Conservation (phyloP, 1,139 yeast species). For the Magnusiomyces sp. region DNA sequence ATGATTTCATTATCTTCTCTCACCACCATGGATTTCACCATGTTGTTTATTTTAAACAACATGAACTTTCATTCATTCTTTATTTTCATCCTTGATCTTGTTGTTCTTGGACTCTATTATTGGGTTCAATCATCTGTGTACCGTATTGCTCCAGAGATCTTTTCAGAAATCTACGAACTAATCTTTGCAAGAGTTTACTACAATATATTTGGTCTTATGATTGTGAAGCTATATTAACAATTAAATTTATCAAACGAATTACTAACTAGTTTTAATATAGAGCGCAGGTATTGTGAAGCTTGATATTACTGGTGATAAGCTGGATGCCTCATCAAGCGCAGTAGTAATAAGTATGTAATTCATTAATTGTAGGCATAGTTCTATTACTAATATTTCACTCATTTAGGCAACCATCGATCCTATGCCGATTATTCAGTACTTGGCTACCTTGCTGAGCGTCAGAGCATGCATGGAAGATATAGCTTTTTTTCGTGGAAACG, state of each 20-base stretch:
- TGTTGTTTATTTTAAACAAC: background rate
- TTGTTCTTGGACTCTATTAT: background rate
- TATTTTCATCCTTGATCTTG: background rate
- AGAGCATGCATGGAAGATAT: conserved; percentile 20
- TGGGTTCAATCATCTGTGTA: background rate
- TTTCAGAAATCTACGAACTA: background rate
- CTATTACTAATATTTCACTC: background rate
- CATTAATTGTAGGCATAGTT: too few relatives aligned
- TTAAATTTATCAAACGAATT: background rate
- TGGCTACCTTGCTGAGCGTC: conserved; percentile 36
- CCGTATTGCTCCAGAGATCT: background rate
- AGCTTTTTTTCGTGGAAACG: conserved; percentile 26
- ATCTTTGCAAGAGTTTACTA: background rate
- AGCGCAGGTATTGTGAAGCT: conserved; percentile 7
- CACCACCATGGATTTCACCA: too few relatives aligned
- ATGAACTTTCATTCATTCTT: background rate
- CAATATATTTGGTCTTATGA: conserved; percentile 2
- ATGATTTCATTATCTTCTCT: too few relatives aligned
- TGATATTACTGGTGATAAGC: conserved; percentile 11
- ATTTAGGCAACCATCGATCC: conserved; percentile 45
- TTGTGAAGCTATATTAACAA: background rate
- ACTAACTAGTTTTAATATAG: conserved; percentile 1
- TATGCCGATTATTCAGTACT: conserved; percentile 47
- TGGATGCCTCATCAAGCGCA: conserved; percentile 13
- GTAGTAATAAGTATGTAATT: conserved; percentile 11